Percentiles rank a stretch among this genome's conserved stretches.
phyloP scores from a whole-genome alignment of 164 flowering plant genomes.

The Aristolochia californica region DNA sequence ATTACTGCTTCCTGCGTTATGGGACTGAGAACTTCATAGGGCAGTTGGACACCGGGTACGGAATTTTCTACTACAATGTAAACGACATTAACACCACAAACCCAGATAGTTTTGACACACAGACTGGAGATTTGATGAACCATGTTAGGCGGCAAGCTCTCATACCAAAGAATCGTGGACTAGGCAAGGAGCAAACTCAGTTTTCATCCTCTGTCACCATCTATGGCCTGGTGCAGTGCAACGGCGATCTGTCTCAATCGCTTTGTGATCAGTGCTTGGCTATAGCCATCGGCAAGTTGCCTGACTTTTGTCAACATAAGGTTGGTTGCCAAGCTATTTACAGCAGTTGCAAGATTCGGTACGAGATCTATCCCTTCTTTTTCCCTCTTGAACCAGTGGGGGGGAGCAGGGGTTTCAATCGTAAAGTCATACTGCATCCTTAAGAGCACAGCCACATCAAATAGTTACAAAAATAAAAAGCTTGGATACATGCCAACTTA shows the following conservation, averaged over 20 bases:
- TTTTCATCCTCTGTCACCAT: constrained; percentile 7
- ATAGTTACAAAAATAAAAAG: too few relatives aligned
- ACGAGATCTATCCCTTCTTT: constrained; percentile 16
- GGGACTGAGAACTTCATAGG: constrained; percentile 6
- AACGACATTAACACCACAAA: constrained; percentile 3
- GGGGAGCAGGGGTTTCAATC: not conserved
- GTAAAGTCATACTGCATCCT: not conserved
- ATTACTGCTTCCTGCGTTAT: constrained; percentile 14
- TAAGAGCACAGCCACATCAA: not conserved
- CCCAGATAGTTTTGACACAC: not conserved
- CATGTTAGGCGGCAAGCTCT: constrained; percentile 1
- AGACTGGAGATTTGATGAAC: constrained; percentile 6
- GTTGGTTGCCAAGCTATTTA: constrained; percentile 10
- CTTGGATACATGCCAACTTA: too few relatives aligned
- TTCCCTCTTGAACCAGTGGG: constrained; percentile 5
- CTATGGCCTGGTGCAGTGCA: constrained; percentile 14
- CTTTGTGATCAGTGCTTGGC: constrained; percentile 10
- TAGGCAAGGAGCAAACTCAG: constrained; percentile 6
- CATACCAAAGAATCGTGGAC: constrained; percentile 4
- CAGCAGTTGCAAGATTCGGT: constrained; percentile 12
- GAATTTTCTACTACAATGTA: constrained; percentile 8
- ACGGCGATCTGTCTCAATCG: constrained; percentile 4
- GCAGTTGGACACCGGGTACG: constrained; percentile 7
- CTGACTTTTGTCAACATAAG: not conserved
- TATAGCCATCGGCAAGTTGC: not conserved